Conservation (phyloP, 495 filamentous ascomycete genomes). For the Margaritispora aquatica region DNA sequence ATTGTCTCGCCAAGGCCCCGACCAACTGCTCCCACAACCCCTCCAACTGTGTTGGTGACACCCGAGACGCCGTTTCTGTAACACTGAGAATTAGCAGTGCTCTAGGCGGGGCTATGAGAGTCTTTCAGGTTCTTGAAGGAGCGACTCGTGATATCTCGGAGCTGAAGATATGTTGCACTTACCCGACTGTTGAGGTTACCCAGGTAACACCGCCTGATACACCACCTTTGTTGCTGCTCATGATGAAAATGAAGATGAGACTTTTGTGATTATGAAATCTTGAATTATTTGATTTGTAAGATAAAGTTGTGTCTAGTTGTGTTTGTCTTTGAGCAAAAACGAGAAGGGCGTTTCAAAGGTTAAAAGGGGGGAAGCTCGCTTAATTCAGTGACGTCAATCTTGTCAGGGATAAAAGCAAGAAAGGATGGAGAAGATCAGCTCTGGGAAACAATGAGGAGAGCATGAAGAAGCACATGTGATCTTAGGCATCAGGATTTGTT, state of each 20-base stretch:
- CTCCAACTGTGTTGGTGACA: conserved; percentile 59
- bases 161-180: neutral
- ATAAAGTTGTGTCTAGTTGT: neutral
- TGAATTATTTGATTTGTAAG: neutral
- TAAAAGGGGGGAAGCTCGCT: neutral
- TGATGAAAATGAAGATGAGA: conserved; percentile 1
- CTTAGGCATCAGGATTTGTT: no score
- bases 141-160: neutral
- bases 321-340: neutral
- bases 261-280: neutral
- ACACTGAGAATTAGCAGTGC: neutral
- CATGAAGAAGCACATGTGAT: no score
- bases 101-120: neutral
- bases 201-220: conserved; percentile 27
- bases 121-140: neutral
- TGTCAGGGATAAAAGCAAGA: neutral
- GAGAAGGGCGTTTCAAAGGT: neutral
- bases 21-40: conserved; percentile 59
- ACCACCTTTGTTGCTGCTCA: conserved; percentile 23
- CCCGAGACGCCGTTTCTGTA: conserved; percentile 43
- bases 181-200: conserved; percentile 31
- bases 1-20: conserved; percentile 59
- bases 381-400: neutral
- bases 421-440: neutral
- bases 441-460: no score